These are phyloP conservation scores for Symbiodinium natans DNA, from an alignment of 73 alveolate species.

Conservation along the genomic window DNA sequence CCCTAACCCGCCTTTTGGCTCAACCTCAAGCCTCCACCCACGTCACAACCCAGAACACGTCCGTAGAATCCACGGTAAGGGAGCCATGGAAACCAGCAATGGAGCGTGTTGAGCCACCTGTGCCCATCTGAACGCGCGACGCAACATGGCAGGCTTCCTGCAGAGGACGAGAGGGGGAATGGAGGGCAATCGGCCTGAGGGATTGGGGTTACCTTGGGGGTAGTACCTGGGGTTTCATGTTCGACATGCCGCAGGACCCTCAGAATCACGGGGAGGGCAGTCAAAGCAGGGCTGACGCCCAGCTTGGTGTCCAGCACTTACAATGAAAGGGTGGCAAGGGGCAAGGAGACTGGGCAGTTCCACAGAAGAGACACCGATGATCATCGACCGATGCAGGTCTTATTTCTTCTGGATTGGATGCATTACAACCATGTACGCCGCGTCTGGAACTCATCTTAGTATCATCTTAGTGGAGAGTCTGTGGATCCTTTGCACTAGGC, in stretches of 20 bases:
- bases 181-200: background rate
- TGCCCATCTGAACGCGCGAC: too few relatives aligned
- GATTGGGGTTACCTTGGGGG: too few relatives aligned
- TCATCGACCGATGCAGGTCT: background rate
- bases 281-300: conserved; percentile 80
- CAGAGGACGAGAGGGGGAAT: conserved; percentile 35
- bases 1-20: too few relatives aligned
- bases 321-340: background rate
- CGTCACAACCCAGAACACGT: too few relatives aligned
- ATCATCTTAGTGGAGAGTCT: too few relatives aligned
- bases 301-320: conserved; percentile 53
- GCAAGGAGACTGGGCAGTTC: too few relatives aligned
- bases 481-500: background rate
- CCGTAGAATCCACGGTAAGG: too few relatives aligned
- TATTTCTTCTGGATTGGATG: conserved; percentile 84
- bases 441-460: background rate
- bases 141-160: conserved; percentile 34
- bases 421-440: conserved; percentile 63
- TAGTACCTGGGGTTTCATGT: too few relatives aligned
- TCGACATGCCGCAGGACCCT: background rate
- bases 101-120: too few relatives aligned
- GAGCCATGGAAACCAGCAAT: too few relatives aligned
- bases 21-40: too few relatives aligned
- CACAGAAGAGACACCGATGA: too few relatives aligned
- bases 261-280: conserved; percentile 39